Conservation (phyloP, 1,284 basidiomycete species). For the Austroboletus rostrupii region DNA sequence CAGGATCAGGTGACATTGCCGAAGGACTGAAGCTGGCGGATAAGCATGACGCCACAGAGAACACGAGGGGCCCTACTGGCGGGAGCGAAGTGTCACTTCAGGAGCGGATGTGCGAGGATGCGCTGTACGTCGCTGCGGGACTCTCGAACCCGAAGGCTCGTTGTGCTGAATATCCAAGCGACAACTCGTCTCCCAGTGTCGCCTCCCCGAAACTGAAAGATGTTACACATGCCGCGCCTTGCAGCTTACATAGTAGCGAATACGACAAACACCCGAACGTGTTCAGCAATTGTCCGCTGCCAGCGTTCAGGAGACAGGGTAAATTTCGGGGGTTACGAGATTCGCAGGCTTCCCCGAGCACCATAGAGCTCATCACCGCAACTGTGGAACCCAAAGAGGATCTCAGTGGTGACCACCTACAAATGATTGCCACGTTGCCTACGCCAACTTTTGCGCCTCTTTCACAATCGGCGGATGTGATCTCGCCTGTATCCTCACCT, state of each 20-base stretch:
- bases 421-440: slow-evolving; percentile 21
- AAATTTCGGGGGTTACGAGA: slow-evolving; percentile 4
- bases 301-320: background rate
- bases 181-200: background rate
- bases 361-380: slow-evolving; percentile 2
- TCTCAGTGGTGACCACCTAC: slow-evolving; percentile 13
- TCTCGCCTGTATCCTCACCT: slow-evolving; percentile 20
- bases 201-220: background rate
- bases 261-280: slow-evolving; percentile 1
- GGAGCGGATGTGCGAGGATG: slow-evolving; percentile 1
- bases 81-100: slow-evolving; percentile 1
- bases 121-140: background rate
- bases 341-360: slow-evolving; percentile 15
- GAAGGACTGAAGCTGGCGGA: slow-evolving; percentile 6
- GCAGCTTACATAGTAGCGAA: background rate
- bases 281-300: background rate
- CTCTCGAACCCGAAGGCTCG: background rate
- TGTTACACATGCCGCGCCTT: background rate
- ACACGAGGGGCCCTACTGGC: background rate
- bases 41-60: background rate
- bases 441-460: slow-evolving; percentile 29
- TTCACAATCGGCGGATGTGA: slow-evolving; percentile 27
- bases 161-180: background rate
- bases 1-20: slow-evolving; percentile 2
- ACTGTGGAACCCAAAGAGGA: slow-evolving; percentile 13